Conservation (phyloP, 2,329 filamentous ascomycete genomes). For the Fusarium sacchari region DNA sequence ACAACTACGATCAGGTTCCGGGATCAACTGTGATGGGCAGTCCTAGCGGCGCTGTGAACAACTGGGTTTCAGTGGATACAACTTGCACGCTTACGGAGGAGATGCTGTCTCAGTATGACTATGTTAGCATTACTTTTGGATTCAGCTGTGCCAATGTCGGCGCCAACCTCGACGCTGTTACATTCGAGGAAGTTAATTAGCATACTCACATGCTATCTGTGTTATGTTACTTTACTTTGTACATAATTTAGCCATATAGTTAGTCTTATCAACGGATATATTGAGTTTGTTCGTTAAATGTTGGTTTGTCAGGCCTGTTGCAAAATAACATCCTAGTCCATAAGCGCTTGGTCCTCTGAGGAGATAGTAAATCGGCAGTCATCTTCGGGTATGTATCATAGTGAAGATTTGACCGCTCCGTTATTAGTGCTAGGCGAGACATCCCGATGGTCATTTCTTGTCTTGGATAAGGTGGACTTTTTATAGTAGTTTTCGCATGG, state of each 20-base stretch:
- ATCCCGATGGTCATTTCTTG: not conserved
- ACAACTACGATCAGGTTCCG: not conserved
- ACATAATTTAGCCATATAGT: not conserved
- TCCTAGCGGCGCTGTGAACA: not conserved
- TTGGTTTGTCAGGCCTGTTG: no score
- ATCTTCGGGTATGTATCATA: not conserved
- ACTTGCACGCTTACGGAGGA: not conserved
- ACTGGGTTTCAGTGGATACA: fast-evolving
- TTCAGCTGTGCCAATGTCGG: not conserved
- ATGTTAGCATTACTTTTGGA: not conserved
- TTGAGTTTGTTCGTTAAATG: not conserved
- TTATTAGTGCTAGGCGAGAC: not conserved
- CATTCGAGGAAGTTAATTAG: not conserved
- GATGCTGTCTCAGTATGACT: not conserved
- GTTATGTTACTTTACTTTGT: not conserved
- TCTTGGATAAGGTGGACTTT: not conserved
- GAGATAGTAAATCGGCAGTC: not conserved
- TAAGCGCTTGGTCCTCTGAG: no score
- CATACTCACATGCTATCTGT: not conserved
- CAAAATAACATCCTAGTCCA: no score
- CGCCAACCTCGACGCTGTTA: not conserved
- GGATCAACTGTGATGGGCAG: not conserved
- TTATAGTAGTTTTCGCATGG: not conserved
- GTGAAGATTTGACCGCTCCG: no score
- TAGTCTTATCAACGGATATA: not conserved